A percentile compares a stretch with the other conserved stretches of the same genome.
phyloP scores from a whole-genome alignment of 495 filamentous ascomycete species.

The Aspergillus cristatus region DNA sequence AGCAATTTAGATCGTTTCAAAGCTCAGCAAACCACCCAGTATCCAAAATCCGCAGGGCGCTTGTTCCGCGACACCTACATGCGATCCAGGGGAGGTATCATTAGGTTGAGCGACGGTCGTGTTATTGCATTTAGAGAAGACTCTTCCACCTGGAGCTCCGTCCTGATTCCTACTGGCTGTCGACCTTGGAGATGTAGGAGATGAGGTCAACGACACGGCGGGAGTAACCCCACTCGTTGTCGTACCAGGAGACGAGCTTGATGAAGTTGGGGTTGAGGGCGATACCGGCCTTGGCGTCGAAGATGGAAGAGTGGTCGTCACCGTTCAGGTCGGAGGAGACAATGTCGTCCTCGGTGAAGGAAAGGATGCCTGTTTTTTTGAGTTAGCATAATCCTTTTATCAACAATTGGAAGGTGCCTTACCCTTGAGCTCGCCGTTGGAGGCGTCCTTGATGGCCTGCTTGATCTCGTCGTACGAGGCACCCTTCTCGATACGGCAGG shows the following conservation, averaged over 20 bases:
- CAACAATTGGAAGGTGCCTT: conserved; percentile 17
- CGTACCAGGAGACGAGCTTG: conserved; percentile 98
- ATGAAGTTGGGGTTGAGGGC: conserved; percentile 96
- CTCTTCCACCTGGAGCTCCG: conserved; percentile 24
- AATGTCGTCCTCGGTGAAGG: conserved; percentile 94
- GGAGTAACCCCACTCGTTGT: conserved; percentile 96
- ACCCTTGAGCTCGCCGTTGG: conserved; percentile 81
- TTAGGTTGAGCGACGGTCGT: too few species aligned
- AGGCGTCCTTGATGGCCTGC: conserved; percentile 76
- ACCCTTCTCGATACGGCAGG: conserved; percentile 82
- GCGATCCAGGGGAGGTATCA: too few species aligned
- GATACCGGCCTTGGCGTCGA: conserved; percentile 99
- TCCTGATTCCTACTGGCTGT: conserved; percentile 46
- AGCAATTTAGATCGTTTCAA: too few species aligned
- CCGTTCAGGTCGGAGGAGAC: conserved; percentile 92
- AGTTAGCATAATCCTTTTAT: conserved; percentile 21
- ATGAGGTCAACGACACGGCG: conserved; percentile 97
- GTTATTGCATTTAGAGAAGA: conserved; percentile 21
- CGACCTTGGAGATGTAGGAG: conserved; percentile 84
- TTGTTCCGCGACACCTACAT: too few species aligned
- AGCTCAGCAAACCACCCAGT: too few species aligned
- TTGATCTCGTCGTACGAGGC: conserved; percentile 94
- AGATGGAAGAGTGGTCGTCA: conserved; percentile 88
- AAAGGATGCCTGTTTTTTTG: conserved; percentile 58
- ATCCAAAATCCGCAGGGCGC: too few species aligned